phyloP scores from a whole-genome alignment of 495 filamentous ascomycete species.

The Tetracladium setigerum region DNA sequence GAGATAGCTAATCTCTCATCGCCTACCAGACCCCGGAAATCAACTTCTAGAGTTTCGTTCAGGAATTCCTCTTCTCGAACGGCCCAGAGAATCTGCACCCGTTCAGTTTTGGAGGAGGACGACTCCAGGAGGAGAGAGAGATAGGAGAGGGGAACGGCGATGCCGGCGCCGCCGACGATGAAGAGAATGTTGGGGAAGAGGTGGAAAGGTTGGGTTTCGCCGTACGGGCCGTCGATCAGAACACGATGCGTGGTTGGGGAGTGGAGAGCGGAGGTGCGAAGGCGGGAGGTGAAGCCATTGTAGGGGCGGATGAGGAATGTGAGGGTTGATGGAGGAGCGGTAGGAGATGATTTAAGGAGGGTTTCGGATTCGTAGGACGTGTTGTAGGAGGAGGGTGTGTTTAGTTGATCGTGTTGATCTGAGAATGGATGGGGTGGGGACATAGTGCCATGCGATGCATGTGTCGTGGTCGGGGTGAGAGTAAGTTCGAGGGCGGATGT shows the following conservation, averaged over 20 bases:
- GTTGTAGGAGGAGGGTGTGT: too few species aligned
- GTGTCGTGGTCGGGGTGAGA: background rate
- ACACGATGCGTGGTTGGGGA: conserved; percentile 21
- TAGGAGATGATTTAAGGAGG: background rate
- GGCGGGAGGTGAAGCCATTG: conserved; percentile 39
- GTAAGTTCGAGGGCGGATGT: background rate
- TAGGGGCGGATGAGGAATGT: conserved; percentile 26
- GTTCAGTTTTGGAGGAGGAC: conserved; percentile 8
- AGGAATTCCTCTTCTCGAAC: conserved; percentile 31
- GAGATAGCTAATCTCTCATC: conserved; percentile 35
- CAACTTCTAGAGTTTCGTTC: conserved; percentile 24
- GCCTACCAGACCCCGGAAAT: conserved; percentile 20
- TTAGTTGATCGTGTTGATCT: background rate
- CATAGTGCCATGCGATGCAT: background rate
- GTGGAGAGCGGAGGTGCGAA: conserved; percentile 32
- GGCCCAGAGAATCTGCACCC: conserved; percentile 34
- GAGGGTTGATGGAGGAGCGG: background rate
- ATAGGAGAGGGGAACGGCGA: conserved; percentile 47
- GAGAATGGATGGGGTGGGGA: too few species aligned
- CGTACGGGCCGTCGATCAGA: conserved; percentile 55
- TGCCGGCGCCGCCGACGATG: conserved; percentile 54
- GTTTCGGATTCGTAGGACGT: background rate
- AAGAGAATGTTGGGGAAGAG: conserved; percentile 44
- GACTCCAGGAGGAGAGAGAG: conserved; percentile 33
- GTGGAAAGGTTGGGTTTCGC: conserved; percentile 38